A percentile compares a stretch with the other conserved stretches of the same genome.
Conservation (phyloP, 805 yeast genomes). For the Yarrowia hollandica region DNA sequence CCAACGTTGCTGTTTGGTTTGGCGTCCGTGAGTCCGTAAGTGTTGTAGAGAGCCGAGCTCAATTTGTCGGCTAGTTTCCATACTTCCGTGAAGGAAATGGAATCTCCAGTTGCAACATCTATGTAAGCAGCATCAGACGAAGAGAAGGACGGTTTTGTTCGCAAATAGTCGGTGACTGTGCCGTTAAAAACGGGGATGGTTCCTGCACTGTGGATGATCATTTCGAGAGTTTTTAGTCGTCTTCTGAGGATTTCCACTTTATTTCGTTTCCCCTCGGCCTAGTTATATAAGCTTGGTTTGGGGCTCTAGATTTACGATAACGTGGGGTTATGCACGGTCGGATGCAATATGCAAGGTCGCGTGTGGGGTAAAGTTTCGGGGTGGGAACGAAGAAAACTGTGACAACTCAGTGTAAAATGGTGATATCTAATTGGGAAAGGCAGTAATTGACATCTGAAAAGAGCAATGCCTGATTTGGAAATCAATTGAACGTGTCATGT, state of each 20-base stretch:
- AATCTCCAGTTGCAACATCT: neutral
- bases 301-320: constrained; percentile 11
- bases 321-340: constrained; percentile 9
- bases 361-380: no score
- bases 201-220: constrained; percentile 11
- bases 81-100: neutral
- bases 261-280: no score
- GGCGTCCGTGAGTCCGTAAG: neutral
- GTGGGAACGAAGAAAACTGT: no score
- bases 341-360: no score
- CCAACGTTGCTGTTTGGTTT: neutral
- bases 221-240: no score
- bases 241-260: no score
- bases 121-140: neutral
- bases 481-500: no score
- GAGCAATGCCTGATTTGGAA: no score
- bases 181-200: neutral
- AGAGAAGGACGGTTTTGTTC: neutral
- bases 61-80: neutral
- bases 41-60: neutral
- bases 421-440: no score
- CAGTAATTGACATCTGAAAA: no score
- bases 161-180: constrained; percentile 8
- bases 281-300: no score
- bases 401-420: no score